Base-by-base conservation (phyloP, 2,329 filamentous ascomycete genomes). In the Dichotomopilus funicola region DNA sequence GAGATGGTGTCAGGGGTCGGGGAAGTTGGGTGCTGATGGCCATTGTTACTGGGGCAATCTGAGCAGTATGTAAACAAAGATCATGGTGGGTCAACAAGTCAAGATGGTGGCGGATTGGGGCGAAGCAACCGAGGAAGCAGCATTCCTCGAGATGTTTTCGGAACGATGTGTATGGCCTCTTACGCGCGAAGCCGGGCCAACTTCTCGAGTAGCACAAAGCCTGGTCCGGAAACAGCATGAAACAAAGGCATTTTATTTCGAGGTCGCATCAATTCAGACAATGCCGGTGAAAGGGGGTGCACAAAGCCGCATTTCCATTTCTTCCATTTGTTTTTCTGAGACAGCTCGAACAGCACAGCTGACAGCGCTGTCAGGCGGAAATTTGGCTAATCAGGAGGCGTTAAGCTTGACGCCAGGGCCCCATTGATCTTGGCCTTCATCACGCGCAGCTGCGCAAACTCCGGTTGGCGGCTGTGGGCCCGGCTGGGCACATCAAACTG, bases 171-270 rank as follows among this genome's bases (percentile, higher is more conserved):
- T 41, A 19, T 12, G 10, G 11, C 38, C 31, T 5, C n/a, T 36
- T 42, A 35, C 38, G 43, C 35, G 19, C 36, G 53, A 37, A 43
- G 38, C 13, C 3, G 31, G 27, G 34, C 10, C 27, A 11, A 12
- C 35, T 33, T 33, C 43, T 44, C 45, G 8, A 37, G 47, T 44
- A 7, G 27, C 43, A 52, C 36, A 53, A 34, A 51, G 35, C 46
- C 31, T 47, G 58, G 58, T 49, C 40, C 51, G 50, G 57, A 46
- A 49, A 33, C 47, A 54, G 41, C 34, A 45, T 61, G 59, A 61
- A 61, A 61, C 59, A 59, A 52, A 37, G 53, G 45, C 53, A 58
- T 59, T 57, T 38, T 55, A 53, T n/a, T n/a, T 56, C 49, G 46
- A 56, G 36, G 59, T 61, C 54, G 55, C 59, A 61, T 54, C 47